phyloP scores from a whole-genome alignment of 2,329 filamentous ascomycete genomes.

The Claviceps sp. region DNA sequence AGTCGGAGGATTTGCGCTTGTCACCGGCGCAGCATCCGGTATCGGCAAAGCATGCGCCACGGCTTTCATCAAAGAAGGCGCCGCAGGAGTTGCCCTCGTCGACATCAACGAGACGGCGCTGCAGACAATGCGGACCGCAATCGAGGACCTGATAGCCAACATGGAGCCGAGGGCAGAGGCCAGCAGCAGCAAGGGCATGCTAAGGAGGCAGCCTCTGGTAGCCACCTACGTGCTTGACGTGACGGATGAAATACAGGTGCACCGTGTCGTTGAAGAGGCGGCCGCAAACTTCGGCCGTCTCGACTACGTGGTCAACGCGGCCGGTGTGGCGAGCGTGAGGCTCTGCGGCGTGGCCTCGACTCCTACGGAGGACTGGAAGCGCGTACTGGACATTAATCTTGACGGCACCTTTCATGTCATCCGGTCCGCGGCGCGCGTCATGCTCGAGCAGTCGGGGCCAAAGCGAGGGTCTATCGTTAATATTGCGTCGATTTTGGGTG shows the following conservation, averaged over 20 bases:
- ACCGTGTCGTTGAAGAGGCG: conserved; percentile 12
- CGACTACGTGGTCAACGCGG: conserved; percentile 28
- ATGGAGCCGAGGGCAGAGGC: background rate
- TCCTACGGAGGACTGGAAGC: conserved; percentile 23
- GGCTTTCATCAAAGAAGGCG: conserved; percentile 15
- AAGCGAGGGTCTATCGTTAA: background rate
- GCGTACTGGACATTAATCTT: conserved; percentile 28
- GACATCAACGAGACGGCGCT: conserved; percentile 14
- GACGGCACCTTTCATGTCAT: conserved; percentile 29
- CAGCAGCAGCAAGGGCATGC: too few species aligned
- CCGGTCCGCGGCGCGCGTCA: conserved; percentile 13
- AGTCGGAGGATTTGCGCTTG: conserved; percentile 17
- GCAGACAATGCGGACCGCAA: conserved; percentile 8
- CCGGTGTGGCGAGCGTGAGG: conserved; percentile 25
- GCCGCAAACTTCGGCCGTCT: conserved; percentile 21
- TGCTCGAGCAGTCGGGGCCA: too few species aligned
- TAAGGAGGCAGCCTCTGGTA: background rate
- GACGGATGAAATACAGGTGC: conserved; percentile 14
- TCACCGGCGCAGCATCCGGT: conserved; percentile 19
- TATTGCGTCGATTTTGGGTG: conserved; percentile 26
- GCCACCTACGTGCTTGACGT: conserved; percentile 13
- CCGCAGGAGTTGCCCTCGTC: conserved; percentile 15
- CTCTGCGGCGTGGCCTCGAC: conserved; percentile 21
- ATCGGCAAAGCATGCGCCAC: conserved; percentile 18
- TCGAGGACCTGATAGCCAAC: conserved; percentile 7